A percentile compares a stretch with the other conserved stretches of the same genome.
phyloP scores from a whole-genome alignment of 2,329 filamentous ascomycete species.

The Aschersonia sp. region DNA sequence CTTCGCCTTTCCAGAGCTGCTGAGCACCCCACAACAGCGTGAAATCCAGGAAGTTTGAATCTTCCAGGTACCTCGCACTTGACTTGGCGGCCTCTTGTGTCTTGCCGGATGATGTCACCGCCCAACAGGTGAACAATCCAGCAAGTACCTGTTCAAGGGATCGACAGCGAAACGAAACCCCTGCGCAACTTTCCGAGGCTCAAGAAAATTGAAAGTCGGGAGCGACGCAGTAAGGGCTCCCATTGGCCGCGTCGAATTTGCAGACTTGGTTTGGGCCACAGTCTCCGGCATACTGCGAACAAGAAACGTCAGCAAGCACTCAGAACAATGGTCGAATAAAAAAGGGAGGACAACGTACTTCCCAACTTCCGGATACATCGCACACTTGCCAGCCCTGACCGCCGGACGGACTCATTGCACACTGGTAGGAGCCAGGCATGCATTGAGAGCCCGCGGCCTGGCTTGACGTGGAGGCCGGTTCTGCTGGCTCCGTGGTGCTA shows the following conservation, averaged over 20 bases:
- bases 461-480: background rate
- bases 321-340: background rate
- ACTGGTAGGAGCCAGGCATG: background rate
- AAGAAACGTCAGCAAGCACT: background rate
- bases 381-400: conserved; percentile 2
- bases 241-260: conserved; percentile 1
- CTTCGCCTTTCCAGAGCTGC: no score
- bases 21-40: no score
- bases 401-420: background rate
- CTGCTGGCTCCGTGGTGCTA: background rate
- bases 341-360: background rate
- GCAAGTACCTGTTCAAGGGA: no score
- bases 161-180: no score
- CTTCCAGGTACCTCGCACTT: no score
- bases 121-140: no score
- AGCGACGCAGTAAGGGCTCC: conserved; percentile 1
- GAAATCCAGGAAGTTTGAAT: no score
- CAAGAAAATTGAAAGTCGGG: conserved; percentile 1
- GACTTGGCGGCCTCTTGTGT: no score
- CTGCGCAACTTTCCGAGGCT: background rate
- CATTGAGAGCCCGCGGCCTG: background rate
- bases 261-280: background rate
- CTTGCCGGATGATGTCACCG: no score
- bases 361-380: background rate
- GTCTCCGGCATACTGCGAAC: background rate